Conservation (phyloP, 1,139 yeast genomes). For the Taphrina deformans region DNA sequence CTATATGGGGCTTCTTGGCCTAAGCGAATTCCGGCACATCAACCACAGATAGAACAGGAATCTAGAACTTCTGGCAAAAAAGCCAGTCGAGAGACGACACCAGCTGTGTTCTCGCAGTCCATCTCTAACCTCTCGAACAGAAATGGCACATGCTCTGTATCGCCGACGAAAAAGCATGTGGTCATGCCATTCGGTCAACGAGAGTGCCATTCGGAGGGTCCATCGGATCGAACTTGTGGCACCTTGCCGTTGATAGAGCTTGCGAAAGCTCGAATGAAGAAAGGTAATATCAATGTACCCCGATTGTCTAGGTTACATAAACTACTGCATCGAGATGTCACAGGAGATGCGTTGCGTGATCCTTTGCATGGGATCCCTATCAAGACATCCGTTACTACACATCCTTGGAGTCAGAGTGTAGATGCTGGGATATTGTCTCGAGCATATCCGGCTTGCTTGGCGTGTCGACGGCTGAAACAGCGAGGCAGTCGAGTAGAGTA, state of each 20-base stretch:
- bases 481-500: neutral
- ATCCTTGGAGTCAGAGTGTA: neutral
- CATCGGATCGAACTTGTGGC: neutral
- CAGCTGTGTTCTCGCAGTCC: neutral
- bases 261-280: slow-evolving; percentile 11
- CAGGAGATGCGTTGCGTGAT: neutral
- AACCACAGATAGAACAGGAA: too few relatives aligned
- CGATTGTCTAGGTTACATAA: neutral
- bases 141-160: neutral
- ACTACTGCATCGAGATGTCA: neutral
- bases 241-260: neutral
- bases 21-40: neutral
- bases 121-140: neutral
- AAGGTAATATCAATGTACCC: neutral
- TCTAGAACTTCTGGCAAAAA: neutral
- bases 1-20: slow-evolving; percentile 30
- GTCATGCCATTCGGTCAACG: neutral
- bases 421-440: neutral
- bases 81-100: neutral
- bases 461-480: slow-evolving; percentile 1
- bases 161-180: neutral
- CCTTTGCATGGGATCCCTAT: neutral
- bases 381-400: neutral
- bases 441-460: neutral
- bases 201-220: neutral